Percentiles rank a stretch among this genome's conserved stretches.
Conservation (phyloP, 2,329 filamentous ascomycete species). For the Epichloe brachyelytri region DNA sequence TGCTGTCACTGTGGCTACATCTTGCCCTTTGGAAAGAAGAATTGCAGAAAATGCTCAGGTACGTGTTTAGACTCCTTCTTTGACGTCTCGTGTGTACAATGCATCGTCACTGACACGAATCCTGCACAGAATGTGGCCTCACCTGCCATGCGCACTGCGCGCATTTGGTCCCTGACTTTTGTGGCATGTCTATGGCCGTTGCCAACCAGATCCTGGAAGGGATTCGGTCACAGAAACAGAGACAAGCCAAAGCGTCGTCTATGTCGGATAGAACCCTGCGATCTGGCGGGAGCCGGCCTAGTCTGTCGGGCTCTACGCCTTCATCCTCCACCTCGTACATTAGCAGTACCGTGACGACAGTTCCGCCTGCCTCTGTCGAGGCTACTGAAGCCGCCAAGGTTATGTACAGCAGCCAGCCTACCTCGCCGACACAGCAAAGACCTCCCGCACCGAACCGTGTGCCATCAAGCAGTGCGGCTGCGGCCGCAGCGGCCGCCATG, state of each 20-base stretch:
- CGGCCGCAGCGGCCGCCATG: conserved; percentile 48
- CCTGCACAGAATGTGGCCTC: conserved; percentile 62
- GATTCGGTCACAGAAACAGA: conserved; percentile 65
- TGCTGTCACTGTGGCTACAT: conserved; percentile 98
- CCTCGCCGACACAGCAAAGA: conserved; percentile 37
- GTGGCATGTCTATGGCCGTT: conserved; percentile 96
- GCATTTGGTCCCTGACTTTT: conserved; percentile 95
- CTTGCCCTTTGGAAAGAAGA: conserved; percentile 86
- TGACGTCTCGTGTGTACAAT: not conserved
- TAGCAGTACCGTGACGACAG: conserved; percentile 12
- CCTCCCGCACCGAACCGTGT: conserved; percentile 38
- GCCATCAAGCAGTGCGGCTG: conserved; percentile 41
- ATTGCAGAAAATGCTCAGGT: conserved; percentile 84
- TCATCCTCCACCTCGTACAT: conserved; percentile 23
- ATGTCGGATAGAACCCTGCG: conserved; percentile 58
- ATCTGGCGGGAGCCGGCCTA: conserved; percentile 32
- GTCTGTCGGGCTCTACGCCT: conserved; percentile 25
- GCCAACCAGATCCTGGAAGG: conserved; percentile 89
- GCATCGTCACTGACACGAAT: conserved; percentile 1
- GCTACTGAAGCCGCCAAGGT: conserved; percentile 51
- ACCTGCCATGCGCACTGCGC: conserved; percentile 86
- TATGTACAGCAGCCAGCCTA: conserved; percentile 43
- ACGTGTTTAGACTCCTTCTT: conserved; percentile 17
- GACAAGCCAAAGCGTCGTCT: conserved; percentile 42
- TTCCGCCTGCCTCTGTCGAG: conserved; percentile 19